Base-by-base conservation (phyloP, 2,329 filamentous ascomycete species). In the Diplodia corticola region DNA sequence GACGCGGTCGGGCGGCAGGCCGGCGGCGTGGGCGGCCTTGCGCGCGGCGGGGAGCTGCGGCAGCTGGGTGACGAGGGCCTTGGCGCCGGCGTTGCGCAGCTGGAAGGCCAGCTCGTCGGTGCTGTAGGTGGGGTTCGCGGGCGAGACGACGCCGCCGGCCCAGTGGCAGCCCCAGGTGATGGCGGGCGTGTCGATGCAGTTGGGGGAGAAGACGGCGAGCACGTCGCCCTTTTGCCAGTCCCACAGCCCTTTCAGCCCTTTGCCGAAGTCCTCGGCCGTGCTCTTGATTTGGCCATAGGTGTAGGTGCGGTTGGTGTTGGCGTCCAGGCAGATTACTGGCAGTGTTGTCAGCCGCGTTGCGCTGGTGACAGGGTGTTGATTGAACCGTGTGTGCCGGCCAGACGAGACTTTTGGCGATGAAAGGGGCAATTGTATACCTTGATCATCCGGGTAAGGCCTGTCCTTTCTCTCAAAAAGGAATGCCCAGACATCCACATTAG, bases 61-160 rank as follows among this genome's bases (percentile, higher is more conserved):
- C 28, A 85, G 76, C 73, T 96, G 91, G 0, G 93, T 97, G 28
- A 90, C 85, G 7, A 97, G 77, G 0, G 85, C 91, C 73, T 88
- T 91, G 35, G 92, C 91, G 0, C 86, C 85, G 0, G 89, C 89
- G 77, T 96, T 91, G 72, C 87, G 87, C 68, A 98, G 84, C 79
- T 97, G 93, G 73, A 91, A 93, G 4, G 90, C 88, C 37, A 97
- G 84, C 78, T 98, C 94, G 10, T 92, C 87, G 13, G 86, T 86
- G 0, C 91, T 96, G 79, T 97, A 97, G 4, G 88, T 88, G 22
- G 93, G 93, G 74, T 97, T 97, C 2, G 92, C 93, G 0, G 93
- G 92, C n/a, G 89, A 92, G 12, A 92, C 80, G 61, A 92, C 82
- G 33, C 91, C 93, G 53, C 93, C 93, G 0, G 92, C 90, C 91